These are phyloP conservation scores for Sclerotinia minor DNA, from an alignment of 2,329 filamentous ascomycete genomes.

Conservation along the genomic window DNA sequence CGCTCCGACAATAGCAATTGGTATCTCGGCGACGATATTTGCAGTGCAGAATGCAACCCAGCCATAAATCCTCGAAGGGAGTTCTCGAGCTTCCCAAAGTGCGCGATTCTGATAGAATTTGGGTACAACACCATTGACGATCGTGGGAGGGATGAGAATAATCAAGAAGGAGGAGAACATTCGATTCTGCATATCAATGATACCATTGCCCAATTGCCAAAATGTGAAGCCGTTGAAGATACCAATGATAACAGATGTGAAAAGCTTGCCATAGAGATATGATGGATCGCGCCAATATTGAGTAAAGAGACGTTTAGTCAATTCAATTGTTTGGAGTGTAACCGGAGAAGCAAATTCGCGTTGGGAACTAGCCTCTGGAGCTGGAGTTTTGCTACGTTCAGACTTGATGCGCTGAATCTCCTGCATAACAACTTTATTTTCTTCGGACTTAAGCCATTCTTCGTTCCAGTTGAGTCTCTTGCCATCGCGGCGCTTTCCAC, in stretches of 20 bases:
- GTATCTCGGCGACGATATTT: constrained; percentile 71
- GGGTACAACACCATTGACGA: constrained; percentile 73
- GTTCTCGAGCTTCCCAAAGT: constrained; percentile 72
- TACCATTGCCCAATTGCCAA: constrained; percentile 64
- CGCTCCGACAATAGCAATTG: constrained; percentile 62
- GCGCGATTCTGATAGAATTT: constrained; percentile 74
- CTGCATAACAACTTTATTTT: constrained; percentile 57
- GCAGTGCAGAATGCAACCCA: constrained; percentile 77
- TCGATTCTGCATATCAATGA: constrained; percentile 72
- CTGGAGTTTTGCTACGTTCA: constrained; percentile 43
- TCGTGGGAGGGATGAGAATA: constrained; percentile 62
- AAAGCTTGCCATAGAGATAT: constrained; percentile 76
- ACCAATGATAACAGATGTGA: constrained; percentile 67
- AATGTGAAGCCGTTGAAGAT: constrained; percentile 82
- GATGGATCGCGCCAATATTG: constrained; percentile 76
- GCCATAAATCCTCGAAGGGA: constrained; percentile 72
- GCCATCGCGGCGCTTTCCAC: constrained; percentile 49
- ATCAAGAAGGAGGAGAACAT: constrained; percentile 73
- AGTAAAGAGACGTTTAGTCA: constrained; percentile 69
- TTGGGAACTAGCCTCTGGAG: constrained; percentile 43
- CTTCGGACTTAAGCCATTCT: constrained; percentile 67
- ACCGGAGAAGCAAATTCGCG: constrained; percentile 68
- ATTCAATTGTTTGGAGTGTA: constrained; percentile 60
- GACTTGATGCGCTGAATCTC: constrained; percentile 58
- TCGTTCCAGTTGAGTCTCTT: constrained; percentile 69